A percentile compares a stretch with the other conserved stretches of the same genome.
phyloP scores from a whole-genome alignment of 73 alveolate genomes.

The Diophrys appendiculata region DNA sequence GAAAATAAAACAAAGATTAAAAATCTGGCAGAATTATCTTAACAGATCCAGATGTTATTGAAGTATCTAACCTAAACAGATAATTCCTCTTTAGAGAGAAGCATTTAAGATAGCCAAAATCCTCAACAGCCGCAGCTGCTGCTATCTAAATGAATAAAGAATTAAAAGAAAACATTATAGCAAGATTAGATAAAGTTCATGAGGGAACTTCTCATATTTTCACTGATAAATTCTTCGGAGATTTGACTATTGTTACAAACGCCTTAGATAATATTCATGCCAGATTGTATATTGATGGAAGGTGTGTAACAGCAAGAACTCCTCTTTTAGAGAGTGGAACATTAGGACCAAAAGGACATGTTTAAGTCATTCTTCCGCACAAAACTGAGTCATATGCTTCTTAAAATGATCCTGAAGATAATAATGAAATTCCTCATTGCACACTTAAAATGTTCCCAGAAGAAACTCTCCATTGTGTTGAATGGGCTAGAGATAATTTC shows the following conservation, averaged over 20 bases:
- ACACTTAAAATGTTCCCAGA: slow-evolving; percentile 97
- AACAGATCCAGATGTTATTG: slow-evolving; percentile 97
- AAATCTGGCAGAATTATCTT: slow-evolving; percentile 63
- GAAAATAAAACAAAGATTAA: slow-evolving; percentile 46
- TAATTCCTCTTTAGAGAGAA: slow-evolving; percentile 96
- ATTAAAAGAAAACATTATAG: slow-evolving; percentile 82
- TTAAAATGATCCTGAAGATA: slow-evolving; percentile 89
- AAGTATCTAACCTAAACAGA: slow-evolving; percentile 89
- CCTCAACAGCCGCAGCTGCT: slow-evolving; percentile 94
- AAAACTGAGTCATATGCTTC: slow-evolving; percentile 90
- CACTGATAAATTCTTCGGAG: slow-evolving; percentile 83
- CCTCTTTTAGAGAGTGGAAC: slow-evolving; percentile 95
- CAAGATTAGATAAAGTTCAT: slow-evolving; percentile 86
- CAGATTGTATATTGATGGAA: slow-evolving; percentile 87
- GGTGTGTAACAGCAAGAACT: slow-evolving; percentile 85
- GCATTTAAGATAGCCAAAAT: slow-evolving; percentile 88
- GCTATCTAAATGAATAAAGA: slow-evolving; percentile 93
- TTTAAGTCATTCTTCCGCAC: slow-evolving; percentile 87
- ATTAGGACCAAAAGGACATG: slow-evolving; percentile 96
- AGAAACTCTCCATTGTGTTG: slow-evolving; percentile 91
- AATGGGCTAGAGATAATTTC: slow-evolving; percentile 97
- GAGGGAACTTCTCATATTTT: slow-evolving; percentile 84
- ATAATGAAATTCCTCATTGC: slow-evolving; percentile 92
- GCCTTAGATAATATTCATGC: slow-evolving; percentile 97
- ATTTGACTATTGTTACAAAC: slow-evolving; percentile 83